These are phyloP conservation scores for Astrothelium macrocarpum DNA, from an alignment of 495 filamentous ascomycete genomes.

Conservation along the genomic window DNA sequence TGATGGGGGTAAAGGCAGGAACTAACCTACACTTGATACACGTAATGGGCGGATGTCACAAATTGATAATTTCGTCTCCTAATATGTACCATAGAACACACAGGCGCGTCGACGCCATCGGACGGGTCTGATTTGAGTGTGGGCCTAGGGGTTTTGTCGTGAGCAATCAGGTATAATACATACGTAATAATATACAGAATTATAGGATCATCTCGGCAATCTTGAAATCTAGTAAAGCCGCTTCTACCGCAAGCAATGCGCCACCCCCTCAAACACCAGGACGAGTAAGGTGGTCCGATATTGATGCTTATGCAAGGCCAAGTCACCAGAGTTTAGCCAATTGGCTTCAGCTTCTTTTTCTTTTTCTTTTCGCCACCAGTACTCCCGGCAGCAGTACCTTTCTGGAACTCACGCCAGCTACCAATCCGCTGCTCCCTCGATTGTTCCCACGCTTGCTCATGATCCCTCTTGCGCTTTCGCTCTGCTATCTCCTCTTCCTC, in stretches of 20 bases:
- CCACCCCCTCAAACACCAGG: not conserved
- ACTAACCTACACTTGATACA: not conserved
- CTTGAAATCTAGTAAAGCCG: not conserved
- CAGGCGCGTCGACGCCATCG: not conserved
- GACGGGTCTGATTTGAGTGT: not conserved
- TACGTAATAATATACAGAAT: not conserved
- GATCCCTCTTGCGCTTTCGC: conserved; percentile 85
- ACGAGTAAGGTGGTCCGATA: not conserved
- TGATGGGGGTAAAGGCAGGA: not conserved
- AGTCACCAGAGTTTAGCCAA: conserved; percentile 38
- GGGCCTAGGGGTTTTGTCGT: not conserved
- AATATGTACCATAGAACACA: not conserved
- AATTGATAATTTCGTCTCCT: not conserved
- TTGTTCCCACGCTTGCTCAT: conserved; percentile 88
- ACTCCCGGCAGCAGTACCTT: conserved; percentile 37
- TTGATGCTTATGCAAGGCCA: not conserved
- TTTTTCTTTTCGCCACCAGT: conserved; percentile 40
- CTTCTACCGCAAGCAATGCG: not conserved
- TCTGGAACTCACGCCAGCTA: conserved; percentile 80
- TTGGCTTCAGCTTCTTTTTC: conserved; percentile 91
- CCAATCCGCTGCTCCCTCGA: conserved; percentile 84
- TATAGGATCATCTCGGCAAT: not conserved
- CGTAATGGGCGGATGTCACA: not conserved
- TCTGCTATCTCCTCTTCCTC: conserved; percentile 78
- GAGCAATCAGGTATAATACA: not conserved